Conservation (phyloP, 306 rosid species). For the Ammopiptanthus mongolicus region DNA sequence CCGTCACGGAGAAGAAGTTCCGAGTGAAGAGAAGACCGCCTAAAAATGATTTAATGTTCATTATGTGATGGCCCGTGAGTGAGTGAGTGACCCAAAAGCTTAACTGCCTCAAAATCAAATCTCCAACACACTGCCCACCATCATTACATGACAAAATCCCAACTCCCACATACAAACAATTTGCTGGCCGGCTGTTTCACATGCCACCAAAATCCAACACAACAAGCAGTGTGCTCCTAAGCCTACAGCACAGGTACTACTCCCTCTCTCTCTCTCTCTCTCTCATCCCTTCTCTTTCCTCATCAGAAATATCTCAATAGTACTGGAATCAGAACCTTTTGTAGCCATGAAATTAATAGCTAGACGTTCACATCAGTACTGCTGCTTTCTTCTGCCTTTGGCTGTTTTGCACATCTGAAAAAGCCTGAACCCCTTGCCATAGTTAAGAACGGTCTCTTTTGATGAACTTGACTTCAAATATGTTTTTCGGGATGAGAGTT, state of each 20-base stretch:
- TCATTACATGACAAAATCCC: conserved; percentile 34
- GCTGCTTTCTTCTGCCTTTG: not conserved
- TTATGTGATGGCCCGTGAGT: conserved; percentile 27
- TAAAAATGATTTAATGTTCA: conserved; percentile 27
- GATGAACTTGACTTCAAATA: conserved; percentile 35
- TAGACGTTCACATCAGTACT: conserved; percentile 8
- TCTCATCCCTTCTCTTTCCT: conserved; percentile 8
- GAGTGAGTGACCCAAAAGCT: conserved; percentile 13
- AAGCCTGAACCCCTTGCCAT: conserved; percentile 32
- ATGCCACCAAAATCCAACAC: conserved; percentile 40
- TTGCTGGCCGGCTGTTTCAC: conserved; percentile 45
- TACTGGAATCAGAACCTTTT: conserved; percentile 26
- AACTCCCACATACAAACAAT: conserved; percentile 37
- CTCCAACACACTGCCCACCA: conserved; percentile 13
- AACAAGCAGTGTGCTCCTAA: not conserved
- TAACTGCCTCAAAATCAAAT: conserved; percentile 27
- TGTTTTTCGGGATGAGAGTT: conserved; percentile 30
- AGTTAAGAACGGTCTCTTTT: conserved; percentile 42
- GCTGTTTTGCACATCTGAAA: conserved; percentile 16
- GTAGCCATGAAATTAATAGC: conserved; percentile 31
- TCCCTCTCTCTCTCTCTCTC: conserved; percentile 4
- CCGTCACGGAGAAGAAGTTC: no score
- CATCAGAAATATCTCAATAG: conserved; percentile 3
- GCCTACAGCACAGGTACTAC: not conserved
- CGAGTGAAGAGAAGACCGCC: not conserved